phyloP scores from a whole-genome alignment of 2,329 filamentous ascomycete species.

The Microcyclospora tardicrescens region DNA sequence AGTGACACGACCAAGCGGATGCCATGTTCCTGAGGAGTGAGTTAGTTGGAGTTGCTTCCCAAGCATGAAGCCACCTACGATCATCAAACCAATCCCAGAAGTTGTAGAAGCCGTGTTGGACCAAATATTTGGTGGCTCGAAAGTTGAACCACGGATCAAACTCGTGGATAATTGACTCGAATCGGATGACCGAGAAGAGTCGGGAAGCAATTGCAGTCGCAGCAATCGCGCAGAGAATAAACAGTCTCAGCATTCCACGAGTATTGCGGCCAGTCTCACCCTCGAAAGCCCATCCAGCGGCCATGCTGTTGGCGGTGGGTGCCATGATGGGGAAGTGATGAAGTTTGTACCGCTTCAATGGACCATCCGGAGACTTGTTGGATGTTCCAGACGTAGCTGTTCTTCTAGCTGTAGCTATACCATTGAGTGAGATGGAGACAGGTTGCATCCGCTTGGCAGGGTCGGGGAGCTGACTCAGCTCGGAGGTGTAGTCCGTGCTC shows the following conservation, averaged over 20 bases:
- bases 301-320: neutral
- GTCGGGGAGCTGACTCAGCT: neutral
- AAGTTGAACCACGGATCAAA: constrained; percentile 99
- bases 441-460: neutral
- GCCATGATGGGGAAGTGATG: neutral
- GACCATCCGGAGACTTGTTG: neutral
- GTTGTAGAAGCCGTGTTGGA: constrained; percentile 92
- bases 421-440: neutral
- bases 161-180: constrained; percentile 99
- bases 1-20: constrained; percentile 93
- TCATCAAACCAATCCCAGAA: constrained; percentile 99
- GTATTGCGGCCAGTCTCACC: constrained; percentile 70
- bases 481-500: no score
- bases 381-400: neutral
- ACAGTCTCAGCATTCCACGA: constrained; percentile 69
- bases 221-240: constrained; percentile 85
- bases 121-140: constrained; percentile 91
- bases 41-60: constrained; percentile 1
- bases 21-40: constrained; percentile 63
- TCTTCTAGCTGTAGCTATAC: neutral
- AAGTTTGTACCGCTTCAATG: neutral
- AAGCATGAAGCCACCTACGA: constrained; percentile 40
- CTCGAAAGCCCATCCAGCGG: constrained; percentile 46
- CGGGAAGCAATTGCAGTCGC: constrained; percentile 83
- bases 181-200: constrained; percentile 96